Evolutionary conservation across 768 basidiomycete species (phyloP), one percentile per base, ranked within the genome.

Genomic region (Neoboletus brunneissimus): DNA sequence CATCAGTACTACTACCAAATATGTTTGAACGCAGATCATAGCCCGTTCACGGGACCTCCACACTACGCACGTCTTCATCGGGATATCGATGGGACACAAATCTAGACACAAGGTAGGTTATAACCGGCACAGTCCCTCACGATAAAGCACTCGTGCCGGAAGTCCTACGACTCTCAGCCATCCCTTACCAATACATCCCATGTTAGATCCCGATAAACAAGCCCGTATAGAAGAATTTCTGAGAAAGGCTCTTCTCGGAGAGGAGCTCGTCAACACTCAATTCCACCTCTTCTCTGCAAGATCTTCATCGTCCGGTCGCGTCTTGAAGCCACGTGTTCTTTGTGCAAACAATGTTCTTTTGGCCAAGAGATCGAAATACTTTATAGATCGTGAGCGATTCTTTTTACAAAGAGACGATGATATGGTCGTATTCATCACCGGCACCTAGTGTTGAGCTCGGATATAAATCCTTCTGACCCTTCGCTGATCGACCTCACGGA

Each of bases 211-310:
- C 18, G 11, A 18, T 5, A 53, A 64, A 37, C 56, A 51, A 7
- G 60, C 58, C 11, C 49, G 55, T n/a, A 55, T 63, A 2, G 61
- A 66, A 32, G 67, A 59, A 18, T 57, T 69, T 35, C 11, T 72
- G 13, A 61, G 62, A 46, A 61, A 64, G 47, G 69, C 63, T 31
- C 51, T 69, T 10, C 61, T 72, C n/a, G 64, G 64, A 15, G 64
- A 73, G 18, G 57, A 59, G 16, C 59, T 72, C 23, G 42, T 70
- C 34, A 64, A 72, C 50, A 72, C 72, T 7, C 65, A 70, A 29
- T 69, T 74, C 23, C 69, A 73, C 48, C 49, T 68, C 8, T 75
- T 60, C 44, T 69, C 64, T 0, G 32, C 67, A 16, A 64, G 56
- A 16, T 64, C 70, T 16, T 34, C n/a, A 5, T 3, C 25, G 5